phyloP scores from a whole-genome alignment of 768 basidiomycete species.

The Fomitopsis serialis region DNA sequence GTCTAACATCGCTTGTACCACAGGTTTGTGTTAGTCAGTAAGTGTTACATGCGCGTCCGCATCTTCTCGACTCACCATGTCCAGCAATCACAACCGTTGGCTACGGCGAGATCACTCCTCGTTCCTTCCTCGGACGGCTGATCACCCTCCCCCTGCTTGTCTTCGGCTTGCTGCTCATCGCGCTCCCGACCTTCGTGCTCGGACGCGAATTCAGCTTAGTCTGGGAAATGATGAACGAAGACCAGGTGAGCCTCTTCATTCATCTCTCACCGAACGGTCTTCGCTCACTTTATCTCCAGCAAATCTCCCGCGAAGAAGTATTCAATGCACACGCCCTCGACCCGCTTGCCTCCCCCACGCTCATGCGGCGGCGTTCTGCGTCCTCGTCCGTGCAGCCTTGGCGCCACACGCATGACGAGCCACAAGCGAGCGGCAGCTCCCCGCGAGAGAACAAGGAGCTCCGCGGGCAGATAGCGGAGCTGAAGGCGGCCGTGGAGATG shows the following conservation, averaged over 20 bases:
- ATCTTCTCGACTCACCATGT: neutral
- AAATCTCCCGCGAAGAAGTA: constrained; percentile 7
- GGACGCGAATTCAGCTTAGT: constrained; percentile 88
- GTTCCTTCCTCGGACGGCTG: constrained; percentile 81
- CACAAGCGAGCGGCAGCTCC: constrained; percentile 5
- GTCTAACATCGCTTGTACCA: constrained; percentile 4
- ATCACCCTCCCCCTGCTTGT: constrained; percentile 83
- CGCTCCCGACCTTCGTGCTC: constrained; percentile 86
- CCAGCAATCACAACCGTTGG: constrained; percentile 85
- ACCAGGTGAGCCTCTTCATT: constrained; percentile 30
- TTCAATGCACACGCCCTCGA: constrained; percentile 9
- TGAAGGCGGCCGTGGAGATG: constrained; percentile 48
- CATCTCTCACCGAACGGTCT: too few species aligned
- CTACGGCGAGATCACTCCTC: constrained; percentile 88
- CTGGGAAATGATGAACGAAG: constrained; percentile 74
- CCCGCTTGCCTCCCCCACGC: constrained; percentile 12
- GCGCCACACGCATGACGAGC: constrained; percentile 9
- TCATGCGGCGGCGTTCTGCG: constrained; percentile 7
- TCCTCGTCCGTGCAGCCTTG: constrained; percentile 8
- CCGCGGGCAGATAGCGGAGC: constrained; percentile 56
- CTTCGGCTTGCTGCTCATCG: constrained; percentile 85
- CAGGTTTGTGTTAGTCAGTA: constrained; percentile 76
- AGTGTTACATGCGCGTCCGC: constrained; percentile 28
- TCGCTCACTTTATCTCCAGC: too few species aligned
- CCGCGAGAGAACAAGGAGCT: constrained; percentile 40